Base-by-base conservation (phyloP, 768 basidiomycete genomes). In the Udeniomyces megalosporus region DNA sequence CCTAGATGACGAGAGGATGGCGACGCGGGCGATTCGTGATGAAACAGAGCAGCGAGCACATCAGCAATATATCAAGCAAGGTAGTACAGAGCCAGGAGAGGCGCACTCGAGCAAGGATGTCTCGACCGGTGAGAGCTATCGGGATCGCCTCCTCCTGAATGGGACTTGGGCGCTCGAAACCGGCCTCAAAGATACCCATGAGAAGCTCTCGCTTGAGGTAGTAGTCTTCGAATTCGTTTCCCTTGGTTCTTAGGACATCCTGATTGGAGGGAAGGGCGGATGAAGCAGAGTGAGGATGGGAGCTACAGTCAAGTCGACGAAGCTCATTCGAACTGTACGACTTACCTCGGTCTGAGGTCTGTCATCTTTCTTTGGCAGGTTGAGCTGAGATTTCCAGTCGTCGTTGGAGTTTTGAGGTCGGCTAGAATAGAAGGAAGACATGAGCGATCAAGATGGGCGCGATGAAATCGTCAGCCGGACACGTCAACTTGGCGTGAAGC, bases 131-230 rank as follows among this genome's bases (percentile, higher is more conserved):
- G 70, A 97, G 83, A 44, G 92, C 91, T 69, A 89, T 82, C 60
- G 93, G 93, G 70, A 96, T 96, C 58, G 93, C 88, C 78, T 95
- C 88, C 81, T 99, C 93, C 79, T 99, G 93, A 75, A 99, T 96
- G 66, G 93, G 93, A 28, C 89, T 93, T 47, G 93, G 93, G 68
- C 80, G 84, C 76, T 97, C 93, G 56, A 77, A 76, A 61, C 93
- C 93, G 68, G 92, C 95, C 76, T 96, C 91, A 70, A 92, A 99
- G 74, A 97, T 95, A 70, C 93, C 93, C 93, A 99, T 97, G 73
- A 99, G 82, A 65, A 99, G 83, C 76, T 97, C 93, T 68, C 93
- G 82, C 60, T 71, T 71, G 38, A 71, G 66, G 56, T 68, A 69
- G 58, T 69, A 71, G 60, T 71, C 89, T 76, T 99, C 95, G 67